Evolutionary conservation across 2,329 filamentous ascomycete species (phyloP), one percentile per base, ranked within the genome.

Genomic region (Microdochium paspali): DNA sequence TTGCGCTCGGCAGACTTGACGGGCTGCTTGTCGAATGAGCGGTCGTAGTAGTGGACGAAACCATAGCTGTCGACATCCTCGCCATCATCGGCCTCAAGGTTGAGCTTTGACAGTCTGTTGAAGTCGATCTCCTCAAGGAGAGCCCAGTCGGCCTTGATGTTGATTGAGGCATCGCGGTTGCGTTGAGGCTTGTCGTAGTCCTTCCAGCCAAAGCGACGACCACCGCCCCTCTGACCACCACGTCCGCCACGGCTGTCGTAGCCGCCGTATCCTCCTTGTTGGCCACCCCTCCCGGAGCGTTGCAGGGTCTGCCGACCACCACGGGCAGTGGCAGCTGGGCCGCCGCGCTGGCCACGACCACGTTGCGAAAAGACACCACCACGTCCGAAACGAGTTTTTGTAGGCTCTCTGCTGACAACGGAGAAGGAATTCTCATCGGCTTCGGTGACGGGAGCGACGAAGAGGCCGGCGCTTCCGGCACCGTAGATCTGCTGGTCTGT

Each of bases 61-160:
- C 93, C 93, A 67, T 96, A 97, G 68, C 81, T 84, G 58, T 95
- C 91, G 52, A 98, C 71, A 62, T 98, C 93, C 71, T 98, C 93
- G 61, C 93, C 93, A 46, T 95, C 89, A 57, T 91, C 88, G 15
- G 90, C 84, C 60, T 97, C 93, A 52, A 98, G 79, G 72, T 96
- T 98, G 61, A 98, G 80, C 79, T 98, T 98, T 58, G 81, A 78
- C 57, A 98, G 80, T 56, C 93, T 86, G 73, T 89, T 91, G 73
- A 95, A 98, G 69, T 98, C 93, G 66, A 98, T 96, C 77, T 98
- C 93, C 73, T 98, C 93, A 60, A 96, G 76, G 72, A 98, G 80
- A 62, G 82, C 79, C 93, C 93, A 98, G 66, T 96, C 90, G 21
- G 90, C 81, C 71, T 94, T 94, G 69, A 97, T 90, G 72, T 91